Evolutionary conservation across 1,139 yeast species (phyloP), one percentile per base, ranked within the genome.

Genomic region (Fermentozyma sake): DNA sequence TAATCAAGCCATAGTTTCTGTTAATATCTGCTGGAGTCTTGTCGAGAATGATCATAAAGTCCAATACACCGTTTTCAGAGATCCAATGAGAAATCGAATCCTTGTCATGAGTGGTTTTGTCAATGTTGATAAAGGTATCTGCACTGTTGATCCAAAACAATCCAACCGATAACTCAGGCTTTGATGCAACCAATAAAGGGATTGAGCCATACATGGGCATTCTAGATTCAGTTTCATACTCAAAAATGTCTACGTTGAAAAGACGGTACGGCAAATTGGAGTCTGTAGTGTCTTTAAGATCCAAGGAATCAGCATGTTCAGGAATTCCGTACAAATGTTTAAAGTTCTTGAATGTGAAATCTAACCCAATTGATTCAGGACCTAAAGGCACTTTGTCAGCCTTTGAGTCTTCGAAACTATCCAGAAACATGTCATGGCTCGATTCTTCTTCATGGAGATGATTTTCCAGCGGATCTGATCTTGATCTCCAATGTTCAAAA

Each of bases 121-220:
- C 61, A 26, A 93, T 74, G 48, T 91, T 95, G 29, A 91, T 63
- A 61, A 79, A 89, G 0, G 97, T 87, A 48, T 91, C 98, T 1
- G 98, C 96, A 30, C 86, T 73, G 48, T 89, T 91, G 29, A 85
- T 62, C 97, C 98, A 91, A 46, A 89, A 87, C 6, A 91, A 50
- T 8, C 95, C 97, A 5, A 78, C 74, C 1, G 93, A 66, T 1
- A 66, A 48, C 0, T 62, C 70, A 0, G 74, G 67, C 36, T 72
- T 78, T 11, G 73, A 74, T 0, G 87, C 94, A 31, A 85, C 58
- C 70, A 91, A 67, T 26, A 87, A 75, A 3, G 99, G 98, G 45
- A 91, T 86, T 0, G 95, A 66, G 1, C 99, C 99, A 47, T 91
- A 91, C 94, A 87, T 86, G 16, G 98, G 87, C 65, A 82, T 67